Conservation (phyloP, 495 filamentous ascomycete species). For the Neurospora pannonica region DNA sequence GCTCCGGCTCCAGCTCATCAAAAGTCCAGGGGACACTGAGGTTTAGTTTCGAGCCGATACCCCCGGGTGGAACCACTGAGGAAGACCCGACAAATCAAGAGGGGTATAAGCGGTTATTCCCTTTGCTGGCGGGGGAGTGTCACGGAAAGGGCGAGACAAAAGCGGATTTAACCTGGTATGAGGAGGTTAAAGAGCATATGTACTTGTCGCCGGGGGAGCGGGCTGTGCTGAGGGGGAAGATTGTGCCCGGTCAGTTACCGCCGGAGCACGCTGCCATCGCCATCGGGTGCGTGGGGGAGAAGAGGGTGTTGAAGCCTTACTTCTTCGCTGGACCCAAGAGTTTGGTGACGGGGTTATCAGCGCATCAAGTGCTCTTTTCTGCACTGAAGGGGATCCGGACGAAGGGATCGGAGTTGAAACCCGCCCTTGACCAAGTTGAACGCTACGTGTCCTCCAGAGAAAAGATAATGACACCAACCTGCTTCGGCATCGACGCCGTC, state of each 20-base stretch:
- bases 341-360: not conserved
- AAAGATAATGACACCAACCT: not conserved
- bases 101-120: not conserved
- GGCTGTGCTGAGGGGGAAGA: fast-evolving
- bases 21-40: not conserved
- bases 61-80: fast-evolving
- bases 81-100: not conserved
- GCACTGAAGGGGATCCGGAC: not conserved
- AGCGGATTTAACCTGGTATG: not conserved
- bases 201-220: not conserved
- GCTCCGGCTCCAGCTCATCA: not conserved
- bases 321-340: not conserved
- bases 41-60: not conserved
- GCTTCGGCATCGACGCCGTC: not conserved
- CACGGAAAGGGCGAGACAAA: not conserved
- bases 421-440: not conserved
- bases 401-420: fast-evolving
- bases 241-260: not conserved
- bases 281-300: fast-evolving
- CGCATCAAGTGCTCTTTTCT: not conserved
- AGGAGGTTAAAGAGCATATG: not conserved
- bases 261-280: not conserved
- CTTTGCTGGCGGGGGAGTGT: not conserved
- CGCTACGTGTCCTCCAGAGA: not conserved
- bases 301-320: not conserved